A percentile compares a stretch with the other conserved stretches of the same genome.
Conservation (phyloP, 2,329 filamentous ascomycete species). For the Calonectria hawksworthii region DNA sequence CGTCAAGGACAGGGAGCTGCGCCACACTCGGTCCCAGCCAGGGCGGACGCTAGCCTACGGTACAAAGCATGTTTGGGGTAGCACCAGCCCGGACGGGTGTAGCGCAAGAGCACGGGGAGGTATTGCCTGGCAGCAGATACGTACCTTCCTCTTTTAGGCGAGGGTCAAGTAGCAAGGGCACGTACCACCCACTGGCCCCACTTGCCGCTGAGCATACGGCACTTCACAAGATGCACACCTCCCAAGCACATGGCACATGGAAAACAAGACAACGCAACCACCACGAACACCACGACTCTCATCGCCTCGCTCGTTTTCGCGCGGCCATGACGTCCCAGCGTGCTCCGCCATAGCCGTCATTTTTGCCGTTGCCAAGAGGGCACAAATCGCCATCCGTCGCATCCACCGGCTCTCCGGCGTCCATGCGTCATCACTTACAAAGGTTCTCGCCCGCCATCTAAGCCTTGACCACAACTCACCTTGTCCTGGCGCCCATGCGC, state of each 20-base stretch:
- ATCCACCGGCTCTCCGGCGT: not conserved
- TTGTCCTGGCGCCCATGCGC: slow-evolving; percentile 3
- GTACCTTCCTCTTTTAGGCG: slow-evolving; percentile 9
- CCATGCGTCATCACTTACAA: slow-evolving; percentile 1
- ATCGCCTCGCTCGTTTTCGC: slow-evolving; percentile 10
- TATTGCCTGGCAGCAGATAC: not conserved
- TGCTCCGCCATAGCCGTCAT: not conserved
- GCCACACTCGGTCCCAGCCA: slow-evolving; percentile 24
- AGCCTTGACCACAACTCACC: slow-evolving; percentile 7
- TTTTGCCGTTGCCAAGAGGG: not conserved
- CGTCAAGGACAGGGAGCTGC: slow-evolving; percentile 26
- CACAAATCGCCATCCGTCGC: not conserved
- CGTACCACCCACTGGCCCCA: not conserved
- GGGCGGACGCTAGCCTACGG: slow-evolving; percentile 27
- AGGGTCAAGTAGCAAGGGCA: not conserved
- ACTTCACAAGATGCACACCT: not conserved
- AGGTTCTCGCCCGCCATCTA: not conserved
- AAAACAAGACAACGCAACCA: slow-evolving; percentile 1
- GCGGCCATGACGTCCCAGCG: not conserved
- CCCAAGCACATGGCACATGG: not conserved
- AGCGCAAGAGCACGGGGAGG: not conserved
- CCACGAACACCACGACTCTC: not conserved
- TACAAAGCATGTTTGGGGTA: slow-evolving; percentile 29
- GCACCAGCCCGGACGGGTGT: not conserved
- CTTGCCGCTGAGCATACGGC: not conserved